Evolutionary conservation across 179 eudicot species (phyloP).

Genomic region (Camellia oleifera): DNA sequence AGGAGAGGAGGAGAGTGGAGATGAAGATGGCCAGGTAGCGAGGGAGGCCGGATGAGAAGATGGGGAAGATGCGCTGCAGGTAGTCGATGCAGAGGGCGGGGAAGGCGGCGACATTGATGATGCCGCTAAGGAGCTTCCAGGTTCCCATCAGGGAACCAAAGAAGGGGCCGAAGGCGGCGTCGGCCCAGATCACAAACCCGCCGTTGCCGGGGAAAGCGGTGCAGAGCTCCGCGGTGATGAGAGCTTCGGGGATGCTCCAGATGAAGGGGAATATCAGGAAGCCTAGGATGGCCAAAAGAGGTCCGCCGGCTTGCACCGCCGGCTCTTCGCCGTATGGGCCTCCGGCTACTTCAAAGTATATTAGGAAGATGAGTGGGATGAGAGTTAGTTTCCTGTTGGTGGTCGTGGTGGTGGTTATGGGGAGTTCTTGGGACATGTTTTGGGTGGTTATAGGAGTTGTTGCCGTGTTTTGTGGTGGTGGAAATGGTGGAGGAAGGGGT

Average conservation of each 20-base stretch:
- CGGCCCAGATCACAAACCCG: slow-evolving; percentile 23
- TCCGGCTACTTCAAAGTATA: slow-evolving; percentile 27
- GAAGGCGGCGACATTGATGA: slow-evolving; percentile 24
- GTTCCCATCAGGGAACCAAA: slow-evolving; percentile 18
- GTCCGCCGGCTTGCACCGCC: slow-evolving; percentile 21
- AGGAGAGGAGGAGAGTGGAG: slow-evolving; percentile 38
- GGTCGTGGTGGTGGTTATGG: slow-evolving; percentile 15
- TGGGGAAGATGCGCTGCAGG: slow-evolving; percentile 17
- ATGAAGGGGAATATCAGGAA: slow-evolving; percentile 26
- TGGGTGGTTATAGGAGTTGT: not conserved
- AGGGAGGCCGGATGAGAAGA: slow-evolving; percentile 14
- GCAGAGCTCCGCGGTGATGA: slow-evolving; percentile 24
- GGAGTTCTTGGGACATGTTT: slow-evolving; percentile 20
- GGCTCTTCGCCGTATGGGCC: slow-evolving; percentile 29
- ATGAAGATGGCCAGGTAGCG: slow-evolving; percentile 27
- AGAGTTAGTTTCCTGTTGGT: slow-evolving; percentile 31
- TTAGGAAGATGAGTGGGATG: slow-evolving; percentile 27
- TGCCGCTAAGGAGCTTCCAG: slow-evolving; percentile 18
- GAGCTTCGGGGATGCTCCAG: slow-evolving; percentile 26
- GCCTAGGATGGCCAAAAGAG: slow-evolving; percentile 22
- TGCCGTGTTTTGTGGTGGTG: not conserved
- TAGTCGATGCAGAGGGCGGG: slow-evolving; percentile 21
- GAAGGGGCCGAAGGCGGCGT: slow-evolving; percentile 22
- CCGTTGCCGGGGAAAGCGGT: slow-evolving; percentile 30
- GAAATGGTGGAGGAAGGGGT: not conserved